These are phyloP conservation scores for Sarcomyxa edulis DNA, from an alignment of 768 basidiomycete genomes.

Conservation along the genomic window DNA sequence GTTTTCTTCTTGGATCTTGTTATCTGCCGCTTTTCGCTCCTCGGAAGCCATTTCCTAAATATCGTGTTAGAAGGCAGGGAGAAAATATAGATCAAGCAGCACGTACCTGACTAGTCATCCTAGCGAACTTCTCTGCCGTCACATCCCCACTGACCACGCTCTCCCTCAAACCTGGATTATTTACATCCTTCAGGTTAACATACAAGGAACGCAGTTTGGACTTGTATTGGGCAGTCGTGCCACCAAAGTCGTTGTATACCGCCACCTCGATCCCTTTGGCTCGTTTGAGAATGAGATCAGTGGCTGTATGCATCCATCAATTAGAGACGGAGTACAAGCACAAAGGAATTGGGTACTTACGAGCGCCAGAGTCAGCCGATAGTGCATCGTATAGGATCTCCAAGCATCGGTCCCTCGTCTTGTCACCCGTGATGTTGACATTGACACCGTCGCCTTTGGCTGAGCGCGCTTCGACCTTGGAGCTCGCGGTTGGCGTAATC, in stretches of 20 bases:
- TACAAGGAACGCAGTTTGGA: slow-evolving; percentile 82
- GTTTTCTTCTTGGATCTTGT: slow-evolving; percentile 79
- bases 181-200: slow-evolving; percentile 94
- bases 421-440: slow-evolving; percentile 53
- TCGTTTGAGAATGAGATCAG: slow-evolving; percentile 59
- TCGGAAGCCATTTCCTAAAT: slow-evolving; percentile 92
- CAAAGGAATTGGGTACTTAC: slow-evolving; percentile 44
- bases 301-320: slow-evolving; percentile 37
- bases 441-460: slow-evolving; percentile 70
- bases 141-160: slow-evolving; percentile 83
- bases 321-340: slow-evolving; percentile 2
- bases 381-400: slow-evolving; percentile 92
- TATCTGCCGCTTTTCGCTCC: slow-evolving; percentile 80
- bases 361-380: slow-evolving; percentile 78
- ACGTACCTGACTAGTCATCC: slow-evolving; percentile 77
- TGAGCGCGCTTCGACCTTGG: slow-evolving; percentile 40
- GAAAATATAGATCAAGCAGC: background rate
- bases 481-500: slow-evolving; percentile 23
- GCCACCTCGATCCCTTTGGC: slow-evolving; percentile 70
- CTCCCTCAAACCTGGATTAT: slow-evolving; percentile 82
- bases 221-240: slow-evolving; percentile 52
- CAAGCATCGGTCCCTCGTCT: slow-evolving; percentile 80
- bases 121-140: slow-evolving; percentile 60
- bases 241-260: slow-evolving; percentile 43
- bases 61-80: background rate